Evolutionary conservation across 2,329 filamentous ascomycete species (phyloP), one percentile per base, ranked within the genome.

Genomic region (Aspergillus ibericus): DNA sequence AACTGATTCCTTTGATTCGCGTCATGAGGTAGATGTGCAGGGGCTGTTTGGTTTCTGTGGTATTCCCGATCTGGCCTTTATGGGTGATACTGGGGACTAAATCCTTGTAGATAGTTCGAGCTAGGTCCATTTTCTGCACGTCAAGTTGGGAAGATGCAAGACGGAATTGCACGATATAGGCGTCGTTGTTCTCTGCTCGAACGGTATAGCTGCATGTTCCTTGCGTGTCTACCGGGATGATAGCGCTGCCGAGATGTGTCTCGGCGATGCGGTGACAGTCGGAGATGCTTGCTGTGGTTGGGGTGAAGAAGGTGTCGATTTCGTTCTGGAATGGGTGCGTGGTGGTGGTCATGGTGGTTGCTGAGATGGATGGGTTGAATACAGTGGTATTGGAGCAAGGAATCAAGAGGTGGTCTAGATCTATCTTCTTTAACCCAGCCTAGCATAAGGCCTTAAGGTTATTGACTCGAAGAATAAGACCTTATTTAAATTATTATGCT

Each of bases 141-240:
- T 68, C 69, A n/a, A 78, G 65, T 32, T 66, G 58, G 3, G 75
- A 64, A 3, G 71, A 75, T 61, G 68, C 67, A 10, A 78, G 71
- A 49, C 74, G 74, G 62, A 75, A 78, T 63, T 79, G 75, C 36
- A 71, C 71, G 34, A 78, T 71, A 47, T 65, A 72, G n/a, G n/a
- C n/a, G 64, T 76, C 71, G 18, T 60, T 62, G 34, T 69, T 61
- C n/a, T n/a, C n/a, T n/a, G n/a, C n/a, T 9, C 56, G 59, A 4
- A 78, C 70, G 1, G 72, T 73, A 65, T 78, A 78, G 67, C 74
- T 77, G 63, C 72, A 78, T 27, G 65, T 66, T 18, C 75, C 74
- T 65, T 78, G 71, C 13, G 77, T 65, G 15, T 61, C 50, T n/a
- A 77, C 71, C 15, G 72, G 71, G 52, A 68, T 62, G 53, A 73